Percentiles rank a stretch among this genome's conserved stretches.
Evolutionary conservation across 2,329 filamentous ascomycete genomes (phyloP).

Genomic region (Arthrobotrys pseudoclavata): DNA sequence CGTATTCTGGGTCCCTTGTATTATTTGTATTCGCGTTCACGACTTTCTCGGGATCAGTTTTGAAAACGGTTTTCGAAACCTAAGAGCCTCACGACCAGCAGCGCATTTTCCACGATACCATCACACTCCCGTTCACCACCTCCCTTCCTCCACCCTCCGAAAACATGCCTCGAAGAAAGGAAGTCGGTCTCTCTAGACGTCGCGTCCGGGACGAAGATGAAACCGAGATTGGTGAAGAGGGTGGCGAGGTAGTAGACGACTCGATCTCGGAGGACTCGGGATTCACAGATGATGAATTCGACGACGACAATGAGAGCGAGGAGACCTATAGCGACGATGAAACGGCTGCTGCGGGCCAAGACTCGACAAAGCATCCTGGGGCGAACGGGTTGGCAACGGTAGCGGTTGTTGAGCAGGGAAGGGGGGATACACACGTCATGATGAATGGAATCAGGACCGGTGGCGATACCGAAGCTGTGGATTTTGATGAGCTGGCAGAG

Average conservation of each 20-base stretch:
- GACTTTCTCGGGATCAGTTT: slow-evolving; percentile 9
- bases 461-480: slow-evolving; percentile 68
- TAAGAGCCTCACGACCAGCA: slow-evolving; percentile 32
- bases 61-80: neutral
- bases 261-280: slow-evolving; percentile 76
- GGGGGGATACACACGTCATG: slow-evolving; percentile 74
- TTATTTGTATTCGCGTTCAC: slow-evolving; percentile 30
- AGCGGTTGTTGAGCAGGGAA: slow-evolving; percentile 66
- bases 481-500: slow-evolving; percentile 68
- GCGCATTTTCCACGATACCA: slow-evolving; percentile 34
- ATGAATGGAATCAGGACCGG: slow-evolving; percentile 70
- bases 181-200: slow-evolving; percentile 76
- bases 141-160: slow-evolving; percentile 66
- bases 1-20: slow-evolving; percentile 7
- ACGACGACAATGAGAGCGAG: slow-evolving; percentile 74
- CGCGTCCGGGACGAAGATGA: slow-evolving; percentile 80
- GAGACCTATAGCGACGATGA: slow-evolving; percentile 68
- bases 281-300: slow-evolving; percentile 73
- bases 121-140: slow-evolving; percentile 50
- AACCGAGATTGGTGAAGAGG: slow-evolving; percentile 71
- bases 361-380: slow-evolving; percentile 63
- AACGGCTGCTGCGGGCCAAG: slow-evolving; percentile 63
- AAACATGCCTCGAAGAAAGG: slow-evolving; percentile 72
- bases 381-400: slow-evolving; percentile 64
- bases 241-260: slow-evolving; percentile 75